These are phyloP conservation scores for Annona squamosa DNA, from an alignment of 164 flowering plant species.

Conservation along the genomic window DNA sequence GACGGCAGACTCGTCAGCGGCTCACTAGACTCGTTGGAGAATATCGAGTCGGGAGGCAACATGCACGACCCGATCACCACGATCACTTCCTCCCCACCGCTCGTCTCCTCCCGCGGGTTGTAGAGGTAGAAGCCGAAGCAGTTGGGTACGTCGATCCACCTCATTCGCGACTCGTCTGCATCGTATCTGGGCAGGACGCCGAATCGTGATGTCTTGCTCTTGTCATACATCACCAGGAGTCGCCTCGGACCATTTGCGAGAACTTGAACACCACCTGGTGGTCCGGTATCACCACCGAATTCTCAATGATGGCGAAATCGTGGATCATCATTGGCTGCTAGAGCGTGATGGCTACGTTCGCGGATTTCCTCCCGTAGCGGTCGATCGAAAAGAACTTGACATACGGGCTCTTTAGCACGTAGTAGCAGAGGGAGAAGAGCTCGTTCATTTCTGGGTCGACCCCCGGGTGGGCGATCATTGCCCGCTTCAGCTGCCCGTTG, in stretches of 20 bases:
- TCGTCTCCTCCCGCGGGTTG: conserved; percentile 56
- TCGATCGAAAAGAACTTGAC: conserved; percentile 42
- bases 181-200: conserved; percentile 34
- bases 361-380: conserved; percentile 28
- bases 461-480: conserved; percentile 59
- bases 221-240: conserved; percentile 45
- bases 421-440: conserved; percentile 41
- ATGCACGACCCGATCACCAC: conserved; percentile 55
- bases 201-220: conserved; percentile 37
- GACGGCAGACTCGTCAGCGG: conserved; percentile 22
- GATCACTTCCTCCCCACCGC: conserved; percentile 19
- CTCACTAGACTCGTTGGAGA: conserved; percentile 38
- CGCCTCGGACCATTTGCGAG: conserved; percentile 48
- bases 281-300: conserved; percentile 43
- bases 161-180: conserved; percentile 24
- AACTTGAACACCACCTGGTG: conserved; percentile 53
- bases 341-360: conserved; percentile 34
- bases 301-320: conserved; percentile 49
- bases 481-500: conserved; percentile 25
- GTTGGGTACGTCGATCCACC: conserved; percentile 45
- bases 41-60: conserved; percentile 50
- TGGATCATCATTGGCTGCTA: conserved; percentile 40
- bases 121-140: conserved; percentile 53
- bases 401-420: conserved; percentile 38
- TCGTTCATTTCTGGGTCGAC: conserved; percentile 50